Conservation (phyloP, 352 stramenopile species). For the Phytophthora multivora region DNA sequence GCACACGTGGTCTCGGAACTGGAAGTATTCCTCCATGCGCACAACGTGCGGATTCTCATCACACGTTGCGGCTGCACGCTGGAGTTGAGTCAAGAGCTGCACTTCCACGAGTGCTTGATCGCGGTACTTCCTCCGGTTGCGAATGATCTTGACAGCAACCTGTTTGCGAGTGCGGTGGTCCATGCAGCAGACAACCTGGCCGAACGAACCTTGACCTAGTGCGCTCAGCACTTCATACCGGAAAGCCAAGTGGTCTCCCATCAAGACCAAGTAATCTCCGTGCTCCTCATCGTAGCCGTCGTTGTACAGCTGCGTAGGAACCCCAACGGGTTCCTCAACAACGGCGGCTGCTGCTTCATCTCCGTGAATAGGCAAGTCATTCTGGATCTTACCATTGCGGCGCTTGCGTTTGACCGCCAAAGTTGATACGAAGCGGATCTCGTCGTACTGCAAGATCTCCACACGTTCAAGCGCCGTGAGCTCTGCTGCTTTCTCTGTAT, state of each 20-base stretch:
- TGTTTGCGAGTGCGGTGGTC: slow-evolving; percentile 84
- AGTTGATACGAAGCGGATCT: slow-evolving; percentile 58
- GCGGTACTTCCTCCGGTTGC: slow-evolving; percentile 95
- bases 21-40: slow-evolving; percentile 92
- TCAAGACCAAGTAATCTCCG: slow-evolving; percentile 96
- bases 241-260: slow-evolving; percentile 93
- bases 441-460: slow-evolving; percentile 57
- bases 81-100: slow-evolving; percentile 82
- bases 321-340: slow-evolving; percentile 13
- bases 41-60: slow-evolving; percentile 80
- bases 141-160: slow-evolving; percentile 98
- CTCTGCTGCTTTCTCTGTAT: slow-evolving; percentile 28
- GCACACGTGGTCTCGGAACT: slow-evolving; percentile 95
- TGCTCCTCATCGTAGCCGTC: slow-evolving; percentile 96
- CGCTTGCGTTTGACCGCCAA: slow-evolving; percentile 40
- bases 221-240: slow-evolving; percentile 94
- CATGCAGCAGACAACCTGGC: slow-evolving; percentile 96
- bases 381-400: slow-evolving; percentile 37
- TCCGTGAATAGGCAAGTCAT: slow-evolving; percentile 21
- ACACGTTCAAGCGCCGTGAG: slow-evolving; percentile 53
- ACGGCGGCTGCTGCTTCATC: slow-evolving; percentile 9
- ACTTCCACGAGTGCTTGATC: slow-evolving; percentile 97
- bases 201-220: slow-evolving; percentile 98
- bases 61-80: slow-evolving; percentile 30
- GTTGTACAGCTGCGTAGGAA: slow-evolving; percentile 69